phyloP scores from a whole-genome alignment of 305 asterid species.

The Striga hermonthica region DNA sequence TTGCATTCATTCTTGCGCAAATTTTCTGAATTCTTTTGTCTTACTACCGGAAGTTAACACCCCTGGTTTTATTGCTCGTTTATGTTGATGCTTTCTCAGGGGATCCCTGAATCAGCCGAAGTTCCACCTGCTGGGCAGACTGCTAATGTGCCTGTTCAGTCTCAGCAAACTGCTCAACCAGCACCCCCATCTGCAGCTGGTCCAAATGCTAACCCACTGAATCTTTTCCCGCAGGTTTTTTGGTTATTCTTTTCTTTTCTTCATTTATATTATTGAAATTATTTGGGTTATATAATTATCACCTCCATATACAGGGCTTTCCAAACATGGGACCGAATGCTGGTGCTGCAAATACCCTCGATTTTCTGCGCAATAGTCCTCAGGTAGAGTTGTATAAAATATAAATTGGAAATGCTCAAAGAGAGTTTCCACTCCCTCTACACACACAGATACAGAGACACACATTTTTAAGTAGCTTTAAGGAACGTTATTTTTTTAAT shows the following conservation, averaged over 20 bases:
- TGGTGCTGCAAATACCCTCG: conserved; percentile 67
- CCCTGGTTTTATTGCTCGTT: conserved; percentile 17
- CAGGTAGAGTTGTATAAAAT: conserved; percentile 45
- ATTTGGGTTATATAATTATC: conserved; percentile 21
- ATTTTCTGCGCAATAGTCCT: conserved; percentile 76
- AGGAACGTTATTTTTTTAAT: conserved; percentile 17
- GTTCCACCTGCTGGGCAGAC: conserved; percentile 45
- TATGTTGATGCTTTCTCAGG: conserved; percentile 41
- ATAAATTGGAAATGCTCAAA: conserved; percentile 6
- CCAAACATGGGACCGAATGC: conserved; percentile 62
- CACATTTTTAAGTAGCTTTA: background rate
- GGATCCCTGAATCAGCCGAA: conserved; percentile 74
- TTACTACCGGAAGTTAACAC: background rate
- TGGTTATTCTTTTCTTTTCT: background rate
- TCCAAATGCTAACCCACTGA: conserved; percentile 78
- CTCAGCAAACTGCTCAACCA: conserved; percentile 54
- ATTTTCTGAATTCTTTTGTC: background rate
- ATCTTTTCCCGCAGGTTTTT: conserved; percentile 85
- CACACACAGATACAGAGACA: too few relatives aligned
- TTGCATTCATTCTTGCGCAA: background rate
- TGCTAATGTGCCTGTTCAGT: conserved; percentile 46
- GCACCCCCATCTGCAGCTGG: conserved; percentile 54
- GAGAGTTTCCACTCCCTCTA: background rate
- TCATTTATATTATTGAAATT: background rate
- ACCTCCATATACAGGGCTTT: conserved; percentile 51